Evolutionary conservation across 2,329 filamentous ascomycete genomes (phyloP), one percentile per base, ranked within the genome.

Genomic region (Thelonectria discophora): DNA sequence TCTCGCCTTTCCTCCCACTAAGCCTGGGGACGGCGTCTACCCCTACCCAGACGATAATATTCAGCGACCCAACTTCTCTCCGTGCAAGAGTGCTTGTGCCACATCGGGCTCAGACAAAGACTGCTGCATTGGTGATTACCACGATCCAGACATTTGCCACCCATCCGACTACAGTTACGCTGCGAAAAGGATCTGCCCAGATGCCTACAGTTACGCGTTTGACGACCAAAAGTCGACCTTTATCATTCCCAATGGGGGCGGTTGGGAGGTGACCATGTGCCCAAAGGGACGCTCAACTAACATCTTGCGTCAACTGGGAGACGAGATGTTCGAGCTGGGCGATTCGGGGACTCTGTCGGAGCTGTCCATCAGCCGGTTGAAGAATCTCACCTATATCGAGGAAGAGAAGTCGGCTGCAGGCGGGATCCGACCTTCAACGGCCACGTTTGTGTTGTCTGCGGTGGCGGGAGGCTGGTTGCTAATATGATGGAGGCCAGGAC

Each of bases 211-310:
- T 71, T 96, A 86, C 74, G 88, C 90, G 52, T 87, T 86, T 75
- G 84, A 87, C 66, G 85, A 88, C 70, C 77, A 80, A 63, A 78
- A 79, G 30, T 86, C 83, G 15, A 89, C 86, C 0, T 89, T 89
- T 68, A 86, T 87, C 68, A 80, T 89, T 37, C 86, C 87, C 2
- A 81, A 76, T 11, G 91, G 92, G 17, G 90, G 89, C 20, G 91
- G 91, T 0, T 95, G 91, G 81, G 87, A 94, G 74, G 83, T 95
- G 13, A 83, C 90, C 10, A 92, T 95, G 75, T 95, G 92, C 74
- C 92, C 92, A 1, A 73, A 72, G 12, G 86, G 86, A 10, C 75
- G 86, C 52, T 87, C 84, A 63, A 88, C 86, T 39, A 82, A 87
- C 69, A 88, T 88, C 62, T 73, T 88, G 34, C 76, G 75, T 30